Evolutionary conservation across 108 stramenopile genomes (phyloP), one percentile per base, ranked within the genome.

Genomic region (Skeletonema marinoi): DNA sequence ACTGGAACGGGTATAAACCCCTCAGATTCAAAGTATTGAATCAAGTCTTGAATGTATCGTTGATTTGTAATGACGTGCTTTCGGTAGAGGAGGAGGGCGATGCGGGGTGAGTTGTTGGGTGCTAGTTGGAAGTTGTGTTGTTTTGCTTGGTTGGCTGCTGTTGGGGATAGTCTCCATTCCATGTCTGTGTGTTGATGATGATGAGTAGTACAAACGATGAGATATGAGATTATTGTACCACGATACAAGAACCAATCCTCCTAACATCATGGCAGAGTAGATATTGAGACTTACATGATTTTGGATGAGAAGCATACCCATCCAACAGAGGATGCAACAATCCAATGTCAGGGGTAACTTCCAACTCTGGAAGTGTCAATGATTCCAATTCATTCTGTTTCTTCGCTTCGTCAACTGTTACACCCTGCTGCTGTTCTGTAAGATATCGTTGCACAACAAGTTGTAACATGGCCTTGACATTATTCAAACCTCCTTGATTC

Each of bases 11-110:
- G 95, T 11, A 93, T 44, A 3, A 96, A 16, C 6, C 93, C 93
- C 42, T 88, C 66, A 12, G 62, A 39, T 75, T 95, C 94, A 86
- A 95, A 80, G 8, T 78, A 59, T 66, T 60, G 51, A 16, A 96
- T 89, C 50, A 96, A 61, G 74, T 93, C 89, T 21, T 71, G 51
- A 32, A 96, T 88, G 71, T 96, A 96, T 9, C 84, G 71, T 81
- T 92, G 92, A 42, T 81, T 78, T 29, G 95, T 92, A 71, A 96
- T 90, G 46, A 93, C 95, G 74, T 96, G 95, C 64, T 96, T 96
- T 56, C 92, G 77, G 71, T 91, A 96, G 39, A 96, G 78, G 10
- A 96, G 77, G 17, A 96, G 64, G 21, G 95, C 95, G 46, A 91
- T 86, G 30, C 83, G 72, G 17, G 95, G 92, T 25, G 92, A 83